Conservation (phyloP, 2,329 filamentous ascomycete genomes). For the Ceratocystis papillata region DNA sequence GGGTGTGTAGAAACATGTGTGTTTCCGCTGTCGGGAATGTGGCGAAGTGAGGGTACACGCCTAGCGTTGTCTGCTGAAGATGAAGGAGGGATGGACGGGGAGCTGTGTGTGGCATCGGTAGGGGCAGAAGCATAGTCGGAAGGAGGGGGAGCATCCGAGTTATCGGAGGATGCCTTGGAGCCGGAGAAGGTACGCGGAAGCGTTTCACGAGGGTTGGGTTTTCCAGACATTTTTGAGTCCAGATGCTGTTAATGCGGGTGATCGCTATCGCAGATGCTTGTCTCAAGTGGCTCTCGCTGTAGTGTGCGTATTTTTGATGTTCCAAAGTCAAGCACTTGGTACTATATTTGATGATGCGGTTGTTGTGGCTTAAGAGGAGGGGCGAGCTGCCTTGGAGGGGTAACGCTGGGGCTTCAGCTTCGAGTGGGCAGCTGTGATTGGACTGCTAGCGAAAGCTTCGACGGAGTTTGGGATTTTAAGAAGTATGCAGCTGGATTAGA, state of each 20-base stretch:
- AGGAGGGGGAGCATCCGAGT: constrained; percentile 8
- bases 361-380: neutral
- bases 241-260: neutral
- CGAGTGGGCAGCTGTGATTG: neutral
- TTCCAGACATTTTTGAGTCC: constrained; percentile 15
- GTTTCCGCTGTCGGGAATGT: constrained; percentile 16
- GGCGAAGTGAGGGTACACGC: constrained; percentile 19
- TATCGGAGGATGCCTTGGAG: constrained; percentile 1
- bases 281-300: too few relatives aligned
- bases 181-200: constrained; percentile 21
- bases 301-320: neutral
- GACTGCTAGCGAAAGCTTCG: constrained; percentile 1
- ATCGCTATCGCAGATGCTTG: neutral
- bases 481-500: neutral
- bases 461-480: neutral
- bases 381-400: neutral
- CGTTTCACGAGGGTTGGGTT: constrained; percentile 21
- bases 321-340: neutral
- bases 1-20: constrained; percentile 14
- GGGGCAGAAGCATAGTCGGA: neutral
- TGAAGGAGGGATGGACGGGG: neutral
- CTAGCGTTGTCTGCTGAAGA: constrained; percentile 8
- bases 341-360: neutral
- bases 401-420: neutral
- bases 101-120: neutral